Conservation (phyloP, 257 asterid genomes). For the Oldenlandia corymbosa region DNA sequence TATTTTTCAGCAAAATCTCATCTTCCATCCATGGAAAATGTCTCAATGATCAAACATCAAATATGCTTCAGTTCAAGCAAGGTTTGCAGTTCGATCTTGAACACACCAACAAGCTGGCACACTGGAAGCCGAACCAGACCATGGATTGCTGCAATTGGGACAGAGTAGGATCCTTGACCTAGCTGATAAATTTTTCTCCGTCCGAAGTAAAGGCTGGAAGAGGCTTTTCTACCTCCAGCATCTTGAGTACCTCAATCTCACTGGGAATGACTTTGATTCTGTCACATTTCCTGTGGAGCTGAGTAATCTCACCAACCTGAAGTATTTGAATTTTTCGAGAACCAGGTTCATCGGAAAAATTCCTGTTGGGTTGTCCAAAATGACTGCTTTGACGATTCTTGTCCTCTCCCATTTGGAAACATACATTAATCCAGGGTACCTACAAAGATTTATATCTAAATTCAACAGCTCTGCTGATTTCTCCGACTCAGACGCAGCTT, state of each 20-base stretch:
- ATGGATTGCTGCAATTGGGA: conserved; percentile 3
- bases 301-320: neutral
- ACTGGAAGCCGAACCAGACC: conserved; percentile 2
- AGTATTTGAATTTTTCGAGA: neutral
- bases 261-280: neutral
- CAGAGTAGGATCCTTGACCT: neutral
- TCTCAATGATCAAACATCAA: neutral
- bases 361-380: neutral
- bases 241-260: neutral
- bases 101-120: neutral
- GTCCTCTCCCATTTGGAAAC: too few species aligned
- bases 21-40: neutral
- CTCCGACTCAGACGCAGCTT: too few species aligned
- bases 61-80: conserved; percentile 6
- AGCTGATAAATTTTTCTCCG: neutral
- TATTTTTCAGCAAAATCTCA: too few species aligned
- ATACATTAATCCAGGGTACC: too few species aligned
- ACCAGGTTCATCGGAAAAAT: neutral
- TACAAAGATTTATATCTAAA: too few species aligned
- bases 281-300: neutral
- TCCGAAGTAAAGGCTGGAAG: neutral
- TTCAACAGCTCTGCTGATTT: too few species aligned
- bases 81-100: neutral
- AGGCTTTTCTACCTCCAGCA: neutral
- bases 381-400: conserved; percentile 9